phyloP scores from a whole-genome alignment of 176 grass and related monocot species.

The Oryza punctata region DNA sequence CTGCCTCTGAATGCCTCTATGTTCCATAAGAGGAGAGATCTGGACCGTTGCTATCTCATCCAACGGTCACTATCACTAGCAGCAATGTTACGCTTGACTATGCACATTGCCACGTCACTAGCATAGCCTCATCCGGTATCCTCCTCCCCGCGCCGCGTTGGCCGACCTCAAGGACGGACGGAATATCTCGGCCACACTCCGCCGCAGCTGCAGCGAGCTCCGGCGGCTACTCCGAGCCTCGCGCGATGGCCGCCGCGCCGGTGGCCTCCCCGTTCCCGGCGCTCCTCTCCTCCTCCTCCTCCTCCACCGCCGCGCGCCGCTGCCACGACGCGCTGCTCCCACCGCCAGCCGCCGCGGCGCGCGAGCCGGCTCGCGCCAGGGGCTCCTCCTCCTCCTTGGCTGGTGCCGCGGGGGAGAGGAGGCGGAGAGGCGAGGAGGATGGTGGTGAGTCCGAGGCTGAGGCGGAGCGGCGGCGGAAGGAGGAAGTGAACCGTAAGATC shows the following conservation, averaged over 20 bases:
- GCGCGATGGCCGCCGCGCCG: constrained; percentile 35
- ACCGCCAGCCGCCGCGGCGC: background rate
- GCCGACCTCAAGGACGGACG: too few species aligned
- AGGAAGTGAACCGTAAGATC: constrained; percentile 86
- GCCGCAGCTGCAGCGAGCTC: background rate
- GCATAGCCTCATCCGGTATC: constrained; percentile 41
- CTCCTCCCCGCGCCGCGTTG: background rate
- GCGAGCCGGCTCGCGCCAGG: constrained; percentile 14
- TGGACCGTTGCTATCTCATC: background rate
- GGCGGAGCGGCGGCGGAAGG: constrained; percentile 55
- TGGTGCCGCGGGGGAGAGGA: constrained; percentile 4
- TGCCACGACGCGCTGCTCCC: background rate
- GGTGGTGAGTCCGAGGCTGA: background rate
- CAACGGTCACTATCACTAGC: background rate
- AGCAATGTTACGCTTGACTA: background rate
- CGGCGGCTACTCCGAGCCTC: background rate
- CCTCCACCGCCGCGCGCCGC: background rate
- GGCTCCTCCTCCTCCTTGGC: background rate
- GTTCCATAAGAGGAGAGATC: background rate
- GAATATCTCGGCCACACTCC: constrained; percentile 7
- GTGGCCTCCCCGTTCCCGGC: constrained; percentile 36
- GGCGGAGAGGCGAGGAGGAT: constrained; percentile 18
- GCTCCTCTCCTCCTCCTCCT: background rate
- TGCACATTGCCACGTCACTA: background rate
- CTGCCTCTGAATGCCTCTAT: too few species aligned